A percentile compares a stretch with the other conserved stretches of the same genome.
Conservation (phyloP, 768 basidiomycete genomes). For the Serendipita indica region DNA sequence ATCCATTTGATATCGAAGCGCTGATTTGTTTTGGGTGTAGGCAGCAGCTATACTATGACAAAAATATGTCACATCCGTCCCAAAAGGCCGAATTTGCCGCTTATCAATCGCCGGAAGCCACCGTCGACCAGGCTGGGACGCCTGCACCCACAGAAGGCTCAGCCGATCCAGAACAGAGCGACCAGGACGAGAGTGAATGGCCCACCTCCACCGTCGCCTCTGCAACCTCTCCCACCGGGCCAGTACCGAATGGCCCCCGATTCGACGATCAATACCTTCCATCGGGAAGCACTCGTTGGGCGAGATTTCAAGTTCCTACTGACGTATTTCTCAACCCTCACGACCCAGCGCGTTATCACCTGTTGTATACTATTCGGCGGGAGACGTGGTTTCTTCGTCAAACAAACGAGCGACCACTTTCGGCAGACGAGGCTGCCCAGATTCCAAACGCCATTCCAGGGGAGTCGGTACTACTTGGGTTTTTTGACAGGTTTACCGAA, state of each 20-base stretch:
- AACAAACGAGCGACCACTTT: not conserved
- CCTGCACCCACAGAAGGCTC: constrained; percentile 4
- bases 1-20: too few species aligned
- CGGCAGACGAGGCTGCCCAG: not conserved
- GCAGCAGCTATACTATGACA: too few species aligned
- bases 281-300: not conserved
- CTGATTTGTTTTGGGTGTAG: too few species aligned
- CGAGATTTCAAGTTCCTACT: not conserved
- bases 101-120: too few species aligned
- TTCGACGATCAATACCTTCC: not conserved
- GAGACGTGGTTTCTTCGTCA: not conserved
- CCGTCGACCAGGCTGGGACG: too few species aligned
- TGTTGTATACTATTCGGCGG: not conserved
- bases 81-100: too few species aligned
- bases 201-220: not conserved
- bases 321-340: not conserved
- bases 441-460: not conserved
- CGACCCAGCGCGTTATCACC: not conserved
- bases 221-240: not conserved
- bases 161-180: constrained; percentile 2
- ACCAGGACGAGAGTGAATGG: not conserved
- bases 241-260: not conserved
- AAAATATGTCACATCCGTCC: too few species aligned
- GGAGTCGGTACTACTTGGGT: not conserved
- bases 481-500: not conserved